phyloP scores from a whole-genome alignment of 208 protist species.

The Naegleria fowleri region DNA sequence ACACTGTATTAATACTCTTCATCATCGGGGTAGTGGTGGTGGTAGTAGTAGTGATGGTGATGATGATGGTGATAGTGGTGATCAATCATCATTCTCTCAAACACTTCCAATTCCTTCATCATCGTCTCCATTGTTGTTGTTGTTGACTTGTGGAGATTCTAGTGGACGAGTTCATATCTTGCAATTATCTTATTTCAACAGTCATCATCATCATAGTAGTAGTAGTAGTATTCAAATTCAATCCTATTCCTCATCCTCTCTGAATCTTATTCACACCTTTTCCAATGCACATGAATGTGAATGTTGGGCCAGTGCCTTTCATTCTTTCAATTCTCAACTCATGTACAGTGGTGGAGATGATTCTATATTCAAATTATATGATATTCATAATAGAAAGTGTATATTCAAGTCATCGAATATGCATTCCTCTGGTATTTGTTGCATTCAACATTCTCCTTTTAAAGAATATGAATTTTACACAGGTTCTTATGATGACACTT shows the following conservation, averaged over 20 bases:
- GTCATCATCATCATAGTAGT: too few species aligned
- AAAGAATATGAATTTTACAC: background rate
- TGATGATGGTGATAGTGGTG: too few species aligned
- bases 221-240: too few species aligned
- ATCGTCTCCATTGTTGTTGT: too few species aligned
- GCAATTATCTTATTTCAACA: too few species aligned
- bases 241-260: too few species aligned
- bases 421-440: background rate
- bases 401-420: background rate
- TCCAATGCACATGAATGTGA: background rate
- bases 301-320: background rate
- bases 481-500: background rate
- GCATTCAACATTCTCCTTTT: background rate
- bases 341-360: background rate
- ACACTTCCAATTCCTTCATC: too few species aligned
- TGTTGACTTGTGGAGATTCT: background rate
- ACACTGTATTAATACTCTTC: too few species aligned
- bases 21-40: too few species aligned
- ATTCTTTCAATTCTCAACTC: background rate
- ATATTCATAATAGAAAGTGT: background rate
- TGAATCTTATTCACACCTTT: too few species aligned
- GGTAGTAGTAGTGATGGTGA: too few species aligned
- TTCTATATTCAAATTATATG: background rate
- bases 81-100: too few species aligned
- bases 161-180: background rate